Base-by-base conservation (phyloP, 306 rosid genomes). In the Quercus rubra region DNA sequence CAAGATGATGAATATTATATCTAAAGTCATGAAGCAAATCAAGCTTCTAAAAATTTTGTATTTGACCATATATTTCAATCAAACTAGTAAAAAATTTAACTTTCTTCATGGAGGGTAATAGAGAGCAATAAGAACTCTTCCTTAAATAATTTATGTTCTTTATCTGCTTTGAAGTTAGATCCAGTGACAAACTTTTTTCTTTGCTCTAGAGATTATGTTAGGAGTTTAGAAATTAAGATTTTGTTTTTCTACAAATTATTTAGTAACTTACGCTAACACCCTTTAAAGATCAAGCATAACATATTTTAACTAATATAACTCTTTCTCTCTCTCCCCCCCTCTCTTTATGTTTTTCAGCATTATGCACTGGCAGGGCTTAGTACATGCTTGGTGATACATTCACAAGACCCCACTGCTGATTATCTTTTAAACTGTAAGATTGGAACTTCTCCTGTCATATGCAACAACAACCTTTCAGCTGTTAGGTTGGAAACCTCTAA, bases 401-500 rank as follows among this genome's bases (percentile, higher is more conserved):
- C 85, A 70, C 99, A 94, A 88, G 97, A 94, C 85, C 86, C 93
- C 17, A 87, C 97, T 54, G 91, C 97, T 56, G 97, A 94, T 80
- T 88, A 82, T 81, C 94, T 92, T 74, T 90, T 94, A 27, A 81
- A 87, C 74, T 87, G 95, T 81, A 92, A 94, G 84, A 94, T 94
- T 75, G 97, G 99, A 86, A 85, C 79, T 77, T 85, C 97, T 74
- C 88, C 84, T n/a, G 83, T 88, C 8, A 23, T 15, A 57, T 94
- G 97, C 91, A 55, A 74, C 73, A 75, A 64, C 78, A 92, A 95
- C 86, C 97, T 92, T 78, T 91, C 97, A 3, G 98, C 92, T 75
- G 87, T 95, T 84, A 91, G 98, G 93, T 88, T 95, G 87, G 94
- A 95, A 84, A 95, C 97, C 81, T 91, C 97, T 70, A 87, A 89